Percentiles rank a stretch among this genome's conserved stretches.
Evolutionary conservation across 345 rosid genomes (phyloP).

Genomic region (Salix purpurea): DNA sequence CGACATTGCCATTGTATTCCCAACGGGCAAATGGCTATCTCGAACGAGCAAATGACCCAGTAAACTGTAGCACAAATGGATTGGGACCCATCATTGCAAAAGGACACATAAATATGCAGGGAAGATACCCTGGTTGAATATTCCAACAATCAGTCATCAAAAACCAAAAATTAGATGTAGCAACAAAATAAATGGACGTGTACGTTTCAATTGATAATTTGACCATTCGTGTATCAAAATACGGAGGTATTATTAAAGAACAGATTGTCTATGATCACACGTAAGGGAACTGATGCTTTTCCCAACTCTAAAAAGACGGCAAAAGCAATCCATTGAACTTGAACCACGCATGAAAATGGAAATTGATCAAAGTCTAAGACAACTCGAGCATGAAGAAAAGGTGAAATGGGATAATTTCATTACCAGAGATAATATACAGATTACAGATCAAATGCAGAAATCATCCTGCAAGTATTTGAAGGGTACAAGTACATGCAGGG

Average conservation of each 20-base stretch:
- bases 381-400: background rate
- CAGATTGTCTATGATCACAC: no score
- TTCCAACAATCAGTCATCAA: background rate
- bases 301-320: background rate
- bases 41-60: background rate
- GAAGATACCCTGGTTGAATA: background rate
- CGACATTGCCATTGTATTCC: background rate
- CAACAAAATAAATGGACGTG: background rate
- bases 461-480: background rate
- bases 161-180: background rate
- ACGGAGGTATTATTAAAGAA: no score
- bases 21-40: background rate
- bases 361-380: background rate
- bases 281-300: no score
- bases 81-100: conserved; percentile 4
- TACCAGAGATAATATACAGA: conserved; percentile 20
- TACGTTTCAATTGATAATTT: background rate
- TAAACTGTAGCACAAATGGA: background rate
- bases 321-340: background rate
- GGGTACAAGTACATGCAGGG: conserved; percentile 1
- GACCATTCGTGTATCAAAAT: background rate
- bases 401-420: background rate
- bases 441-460: conserved; percentile 6
- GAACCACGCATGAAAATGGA: background rate
- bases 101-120: background rate